Base-by-base conservation (phyloP, 2,329 filamentous ascomycete genomes). In the Onygenales sp. region DNA sequence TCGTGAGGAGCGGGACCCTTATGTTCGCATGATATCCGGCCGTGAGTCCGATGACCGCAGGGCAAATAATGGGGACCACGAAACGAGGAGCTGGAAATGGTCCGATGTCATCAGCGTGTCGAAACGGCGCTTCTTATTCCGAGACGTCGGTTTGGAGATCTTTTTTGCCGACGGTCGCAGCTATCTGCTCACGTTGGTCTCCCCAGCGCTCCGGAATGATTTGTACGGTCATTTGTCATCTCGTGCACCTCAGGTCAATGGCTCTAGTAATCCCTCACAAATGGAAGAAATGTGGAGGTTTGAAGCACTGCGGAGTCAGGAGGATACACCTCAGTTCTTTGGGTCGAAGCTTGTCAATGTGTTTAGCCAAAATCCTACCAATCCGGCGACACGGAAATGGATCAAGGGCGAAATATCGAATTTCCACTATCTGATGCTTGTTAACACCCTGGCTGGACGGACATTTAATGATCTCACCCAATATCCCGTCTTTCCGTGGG, bases 381-480 rank as follows among this genome's bases (percentile, higher is more conserved):
- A 90, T 59, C 88, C 91, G 8, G 84, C 89, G 7, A 95, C 93
- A 63, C 85, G 86, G 59, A 86, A 85, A 67, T 98, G 93, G 93
- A 81, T 93, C 55, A 86, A 85, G 65, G 93, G 94, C 10, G 93
- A 98, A 63, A 89, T 97, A 49, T 97, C 92, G 11, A 98, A 98
- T 68, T 98, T 98, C 63, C 90, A 97, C 69, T 98, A 98, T 65
- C 80, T 98, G 37, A 98, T 98, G 92, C 84, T 96, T 56, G 84
- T 98, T 64, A 98, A 98, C 65, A 97, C 93, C 0, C 88, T 98
- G 80, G 94, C 94, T 32, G 93, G 93, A 2, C 80, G 93, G 51
- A 97, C 93, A 0, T 98, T 98, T 74, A 98, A 98, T 65, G 93
- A 98, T 65, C 76, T 98, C 14, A 98, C 93, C 0, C 94, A 98